phyloP scores from a whole-genome alignment of 148 eudicot genomes.

The Camellia lanceoleosa region DNA sequence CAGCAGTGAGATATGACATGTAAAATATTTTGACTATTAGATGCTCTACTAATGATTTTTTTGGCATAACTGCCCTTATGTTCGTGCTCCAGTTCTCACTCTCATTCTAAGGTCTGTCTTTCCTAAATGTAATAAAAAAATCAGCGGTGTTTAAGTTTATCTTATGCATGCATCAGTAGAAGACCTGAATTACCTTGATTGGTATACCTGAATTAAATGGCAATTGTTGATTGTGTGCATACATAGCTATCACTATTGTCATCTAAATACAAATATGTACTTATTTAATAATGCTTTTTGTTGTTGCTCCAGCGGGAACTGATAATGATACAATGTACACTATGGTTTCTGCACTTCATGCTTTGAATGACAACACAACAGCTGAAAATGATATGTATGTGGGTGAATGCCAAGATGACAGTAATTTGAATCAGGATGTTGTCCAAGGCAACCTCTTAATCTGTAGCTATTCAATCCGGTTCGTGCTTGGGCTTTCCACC shows the following conservation, averaged over 20 bases:
- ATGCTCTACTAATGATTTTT: background rate
- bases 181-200: no score
- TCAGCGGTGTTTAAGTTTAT: background rate
- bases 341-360: conserved; percentile 71
- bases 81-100: no score
- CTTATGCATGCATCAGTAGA: no score
- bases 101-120: background rate
- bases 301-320: conserved; percentile 81
- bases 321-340: conserved; percentile 38
- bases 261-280: background rate
- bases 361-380: conserved; percentile 55
- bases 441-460: conserved; percentile 84
- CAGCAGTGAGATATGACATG: no score
- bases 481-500: conserved; percentile 89
- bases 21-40: no score
- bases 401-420: conserved; percentile 89
- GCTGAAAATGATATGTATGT: conserved; percentile 62
- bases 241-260: background rate
- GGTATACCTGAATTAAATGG: background rate
- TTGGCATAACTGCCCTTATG: no score
- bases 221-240: background rate
- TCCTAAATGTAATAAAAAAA: background rate
- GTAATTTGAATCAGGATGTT: conserved; percentile 55
- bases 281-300: background rate
- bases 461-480: conserved; percentile 95